Evolutionary conservation across 2,329 filamentous ascomycete genomes (phyloP).

Genomic region (Scytalidium lignicola): DNA sequence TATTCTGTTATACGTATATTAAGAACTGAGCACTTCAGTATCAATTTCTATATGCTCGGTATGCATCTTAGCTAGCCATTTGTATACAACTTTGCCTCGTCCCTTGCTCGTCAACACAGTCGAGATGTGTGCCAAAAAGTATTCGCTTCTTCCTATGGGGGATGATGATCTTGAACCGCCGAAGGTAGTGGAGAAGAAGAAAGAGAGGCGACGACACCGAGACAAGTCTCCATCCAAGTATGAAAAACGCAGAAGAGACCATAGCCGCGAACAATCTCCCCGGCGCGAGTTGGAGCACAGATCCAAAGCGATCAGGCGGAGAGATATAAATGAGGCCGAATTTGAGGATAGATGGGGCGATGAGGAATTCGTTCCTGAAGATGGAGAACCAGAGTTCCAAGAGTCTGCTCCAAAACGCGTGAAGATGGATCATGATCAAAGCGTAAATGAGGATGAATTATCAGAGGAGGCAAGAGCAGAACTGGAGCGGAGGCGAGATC

Average conservation of each 20-base stretch:
- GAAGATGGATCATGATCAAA: conserved; percentile 55
- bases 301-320: conserved; percentile 45
- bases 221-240: conserved; percentile 31
- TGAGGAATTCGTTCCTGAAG: conserved; percentile 55
- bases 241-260: conserved; percentile 34
- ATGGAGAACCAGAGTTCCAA: conserved; percentile 51
- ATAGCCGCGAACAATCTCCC: conserved; percentile 27
- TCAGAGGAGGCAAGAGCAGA: conserved; percentile 58
- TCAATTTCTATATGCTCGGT: conserved; percentile 1
- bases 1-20: too few species aligned
- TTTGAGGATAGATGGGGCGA: conserved; percentile 81
- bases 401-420: conserved; percentile 68
- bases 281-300: conserved; percentile 34
- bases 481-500: conserved; percentile 57
- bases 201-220: conserved; percentile 29
- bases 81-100: not conserved
- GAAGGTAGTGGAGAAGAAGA: conserved; percentile 45
- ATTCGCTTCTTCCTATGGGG: conserved; percentile 64
- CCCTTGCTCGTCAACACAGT: conserved; percentile 1
- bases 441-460: conserved; percentile 40
- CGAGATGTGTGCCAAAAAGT: conserved; percentile 55
- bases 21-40: too few species aligned
- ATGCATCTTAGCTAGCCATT: not conserved
- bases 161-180: conserved; percentile 54
- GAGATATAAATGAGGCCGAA: conserved; percentile 49